phyloP scores from a whole-genome alignment of 306 rosid species.

The Acacia confusa region DNA sequence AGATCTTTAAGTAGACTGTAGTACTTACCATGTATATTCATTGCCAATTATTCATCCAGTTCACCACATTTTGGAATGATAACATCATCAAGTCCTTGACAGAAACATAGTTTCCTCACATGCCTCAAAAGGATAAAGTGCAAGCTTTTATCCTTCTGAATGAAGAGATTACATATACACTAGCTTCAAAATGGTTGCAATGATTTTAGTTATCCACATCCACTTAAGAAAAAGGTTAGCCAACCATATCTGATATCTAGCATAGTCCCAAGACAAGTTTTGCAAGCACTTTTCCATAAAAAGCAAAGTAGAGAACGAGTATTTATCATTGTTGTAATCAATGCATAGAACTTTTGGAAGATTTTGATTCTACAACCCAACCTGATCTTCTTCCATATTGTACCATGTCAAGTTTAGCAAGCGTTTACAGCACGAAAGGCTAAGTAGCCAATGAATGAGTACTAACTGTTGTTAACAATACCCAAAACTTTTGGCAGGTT shows the following conservation, averaged over 20 bases:
- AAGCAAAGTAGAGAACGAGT: background rate
- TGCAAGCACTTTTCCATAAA: conserved; percentile 3
- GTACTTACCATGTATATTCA: conserved; percentile 16
- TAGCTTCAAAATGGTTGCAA: conserved; percentile 3
- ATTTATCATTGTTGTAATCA: conserved; percentile 7
- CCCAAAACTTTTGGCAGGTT: background rate
- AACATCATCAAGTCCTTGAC: conserved; percentile 20
- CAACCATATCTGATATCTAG: background rate
- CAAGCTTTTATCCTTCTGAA: background rate
- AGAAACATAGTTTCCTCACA: conserved; percentile 12
- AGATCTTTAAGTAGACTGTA: background rate
- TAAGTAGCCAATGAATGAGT: background rate
- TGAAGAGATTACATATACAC: background rate
- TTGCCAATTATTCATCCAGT: conserved; percentile 2
- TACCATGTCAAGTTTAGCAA: background rate
- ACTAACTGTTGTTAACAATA: background rate
- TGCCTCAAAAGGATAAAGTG: background rate
- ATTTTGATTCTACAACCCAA: background rate
- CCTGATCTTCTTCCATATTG: background rate
- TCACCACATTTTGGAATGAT: background rate
- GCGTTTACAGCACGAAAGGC: conserved; percentile 10
- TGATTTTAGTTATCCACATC: background rate
- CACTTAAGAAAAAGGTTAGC: background rate
- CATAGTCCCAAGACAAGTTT: conserved; percentile 3
- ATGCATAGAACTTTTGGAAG: background rate